Evolutionary conservation across 2,329 filamentous ascomycete species (phyloP).

Genomic region (Cordyceps cateniannulata): DNA sequence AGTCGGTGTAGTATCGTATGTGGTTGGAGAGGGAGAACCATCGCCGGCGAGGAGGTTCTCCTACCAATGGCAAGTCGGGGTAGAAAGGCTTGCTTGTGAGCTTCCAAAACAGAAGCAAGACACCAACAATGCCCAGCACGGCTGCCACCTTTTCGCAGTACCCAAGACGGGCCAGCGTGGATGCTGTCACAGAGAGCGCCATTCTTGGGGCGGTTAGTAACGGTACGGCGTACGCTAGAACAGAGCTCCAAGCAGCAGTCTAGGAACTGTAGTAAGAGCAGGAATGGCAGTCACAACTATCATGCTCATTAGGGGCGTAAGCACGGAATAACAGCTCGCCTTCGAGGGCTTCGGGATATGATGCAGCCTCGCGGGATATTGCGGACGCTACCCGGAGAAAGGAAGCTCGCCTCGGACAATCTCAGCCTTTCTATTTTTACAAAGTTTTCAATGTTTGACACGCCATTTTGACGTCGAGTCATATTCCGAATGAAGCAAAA

Average conservation of each 20-base stretch:
- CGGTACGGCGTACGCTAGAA: too few species aligned
- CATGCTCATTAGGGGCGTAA: background rate
- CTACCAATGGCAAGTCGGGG: background rate
- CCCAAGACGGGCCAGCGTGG: background rate
- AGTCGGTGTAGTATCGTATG: conserved; percentile 24
- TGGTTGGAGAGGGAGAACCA: background rate
- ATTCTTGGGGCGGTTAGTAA: too few species aligned
- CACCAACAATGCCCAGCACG: background rate
- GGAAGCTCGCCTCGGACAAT: background rate
- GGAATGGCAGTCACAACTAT: too few species aligned
- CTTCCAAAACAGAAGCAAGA: background rate
- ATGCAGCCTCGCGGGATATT: background rate
- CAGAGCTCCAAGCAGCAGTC: too few species aligned
- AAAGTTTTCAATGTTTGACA: too few species aligned
- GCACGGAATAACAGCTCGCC: background rate
- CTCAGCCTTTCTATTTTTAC: too few species aligned
- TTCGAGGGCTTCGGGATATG: background rate
- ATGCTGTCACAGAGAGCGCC: background rate
- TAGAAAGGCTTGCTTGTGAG: background rate
- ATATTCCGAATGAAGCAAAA: too few species aligned
- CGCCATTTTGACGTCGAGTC: too few species aligned
- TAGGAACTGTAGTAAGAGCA: too few species aligned
- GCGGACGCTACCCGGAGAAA: background rate
- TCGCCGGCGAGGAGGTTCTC: background rate
- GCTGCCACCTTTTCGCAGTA: background rate